Evolutionary conservation across 2,329 filamentous ascomycete species (phyloP).

Genomic region (Hypoxylon sp.): DNA sequence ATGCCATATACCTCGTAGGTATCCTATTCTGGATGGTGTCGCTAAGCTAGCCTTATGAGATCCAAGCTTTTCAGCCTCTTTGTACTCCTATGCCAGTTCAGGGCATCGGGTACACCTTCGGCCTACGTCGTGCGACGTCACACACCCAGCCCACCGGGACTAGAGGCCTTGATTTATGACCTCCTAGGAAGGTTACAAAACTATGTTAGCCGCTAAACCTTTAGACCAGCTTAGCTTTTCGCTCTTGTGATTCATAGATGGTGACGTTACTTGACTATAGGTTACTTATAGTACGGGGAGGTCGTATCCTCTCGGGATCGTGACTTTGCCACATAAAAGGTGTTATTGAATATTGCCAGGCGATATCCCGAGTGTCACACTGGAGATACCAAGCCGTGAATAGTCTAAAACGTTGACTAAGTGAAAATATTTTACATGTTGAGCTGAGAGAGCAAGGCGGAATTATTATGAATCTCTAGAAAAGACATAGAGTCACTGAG

Average conservation of each 20-base stretch:
- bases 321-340: background rate
- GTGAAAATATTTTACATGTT: background rate
- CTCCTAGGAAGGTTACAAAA: background rate
- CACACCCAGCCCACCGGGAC: background rate
- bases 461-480: background rate
- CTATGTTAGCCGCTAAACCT: conserved; percentile 21
- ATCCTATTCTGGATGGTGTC: background rate
- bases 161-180: background rate
- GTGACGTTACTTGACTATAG: background rate
- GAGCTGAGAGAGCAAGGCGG: background rate
- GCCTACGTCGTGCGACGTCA: conserved; percentile 14
- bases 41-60: background rate
- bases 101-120: conserved; percentile 16
- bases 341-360: background rate
- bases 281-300: background rate
- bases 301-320: background rate
- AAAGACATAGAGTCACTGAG: too few species aligned
- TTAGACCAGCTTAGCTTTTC: background rate
- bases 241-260: background rate
- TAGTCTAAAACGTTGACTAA: too few species aligned
- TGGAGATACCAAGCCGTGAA: background rate
- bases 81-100: conserved; percentile 4
- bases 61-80: conserved; percentile 24
- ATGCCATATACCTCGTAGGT: background rate
- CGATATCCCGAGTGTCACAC: background rate